Evolutionary conservation across 345 rosid genomes (phyloP), one percentile per base, ranked within the genome.

Genomic region (Eucalyptus erythrocorys): DNA sequence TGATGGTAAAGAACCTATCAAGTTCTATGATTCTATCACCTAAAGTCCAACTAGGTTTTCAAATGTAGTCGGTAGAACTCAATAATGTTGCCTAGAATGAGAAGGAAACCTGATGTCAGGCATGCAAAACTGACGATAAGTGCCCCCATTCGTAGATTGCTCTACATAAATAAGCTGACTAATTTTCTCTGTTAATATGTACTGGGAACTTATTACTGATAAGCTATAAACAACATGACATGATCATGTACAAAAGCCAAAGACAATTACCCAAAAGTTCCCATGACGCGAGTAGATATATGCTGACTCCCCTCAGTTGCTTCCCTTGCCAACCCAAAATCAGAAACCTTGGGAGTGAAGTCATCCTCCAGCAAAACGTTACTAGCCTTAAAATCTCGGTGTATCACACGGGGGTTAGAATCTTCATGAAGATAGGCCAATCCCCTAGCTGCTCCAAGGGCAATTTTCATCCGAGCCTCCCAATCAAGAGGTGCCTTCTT

Each of bases 381-480:
- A 90, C 99, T 96, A 91, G 99, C 99, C 94, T 98, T 97, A 91
- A 98, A 98, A 94, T 98, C 99, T 50, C 99, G 94, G 92, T 98
- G 99, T 90, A 98, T 98, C 71, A 98, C 99, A 57, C 98, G 98
- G 82, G 99, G 99, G 80, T 96, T 98, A 76, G 99, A 98, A 92
- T 98, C 99, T 93, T 98, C 99, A 89, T 98, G 99, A 90, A 98
- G 99, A 94, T 98, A 98, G 87, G 99, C 99, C 92, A 98, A 91
- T 85, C 98, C 99, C 92, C 99, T 95, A 5, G 99, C 99, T 86
- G 99, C 98, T 92, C 99, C 99, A 50, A 98, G 97, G 90, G 99
- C 99, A 90, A 98, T 95, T 92, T 98, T 98, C 94, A 98, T 89
- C 90, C 99, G 94, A 16, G 96, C 94, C 90, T 97, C 99, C 99